phyloP scores from a whole-genome alignment of 805 yeast species.

The Kodamaea laetipori region DNA sequence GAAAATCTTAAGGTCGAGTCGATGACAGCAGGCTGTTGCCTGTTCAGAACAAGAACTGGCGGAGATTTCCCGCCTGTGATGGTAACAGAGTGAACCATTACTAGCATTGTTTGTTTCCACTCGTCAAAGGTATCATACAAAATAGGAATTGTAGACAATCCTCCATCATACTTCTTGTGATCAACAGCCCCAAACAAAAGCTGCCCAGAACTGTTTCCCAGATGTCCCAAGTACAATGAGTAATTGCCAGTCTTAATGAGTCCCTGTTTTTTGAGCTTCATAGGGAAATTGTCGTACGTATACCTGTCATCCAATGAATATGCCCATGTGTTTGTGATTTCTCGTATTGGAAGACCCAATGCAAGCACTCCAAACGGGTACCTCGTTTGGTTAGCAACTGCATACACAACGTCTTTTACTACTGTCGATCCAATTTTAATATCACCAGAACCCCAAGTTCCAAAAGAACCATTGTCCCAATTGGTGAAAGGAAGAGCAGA shows the following conservation, averaged over 20 bases:
- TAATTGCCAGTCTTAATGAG: conserved; percentile 13
- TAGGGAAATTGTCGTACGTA: conserved; percentile 41
- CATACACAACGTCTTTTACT: background rate
- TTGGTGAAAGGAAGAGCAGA: conserved; percentile 44
- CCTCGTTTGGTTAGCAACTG: background rate
- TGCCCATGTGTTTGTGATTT: too few relatives aligned
- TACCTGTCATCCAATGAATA: conserved; percentile 23
- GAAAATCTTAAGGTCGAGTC: too few relatives aligned
- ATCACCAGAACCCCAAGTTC: conserved; percentile 62
- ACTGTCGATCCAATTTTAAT: conserved; percentile 45
- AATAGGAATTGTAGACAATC: conserved; percentile 23
- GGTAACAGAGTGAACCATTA: background rate
- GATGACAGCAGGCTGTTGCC: too few relatives aligned
- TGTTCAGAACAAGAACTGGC: too few relatives aligned
- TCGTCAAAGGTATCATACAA: too few relatives aligned
- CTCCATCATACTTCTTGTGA: conserved; percentile 58
- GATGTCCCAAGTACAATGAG: conserved; percentile 19
- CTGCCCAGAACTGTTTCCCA: conserved; percentile 26
- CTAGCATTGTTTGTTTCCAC: conserved; percentile 14
- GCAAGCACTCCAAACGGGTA: background rate
- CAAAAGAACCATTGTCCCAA: conserved; percentile 49
- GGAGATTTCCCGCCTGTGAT: too few relatives aligned
- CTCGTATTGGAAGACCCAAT: background rate
- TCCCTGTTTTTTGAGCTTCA: conserved; percentile 25
- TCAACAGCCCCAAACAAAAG: conserved; percentile 75